Evolutionary conservation across 2,329 filamentous ascomycete genomes (phyloP), one percentile per base, ranked within the genome.

Genomic region (Phyllosticta citribraziliensis): DNA sequence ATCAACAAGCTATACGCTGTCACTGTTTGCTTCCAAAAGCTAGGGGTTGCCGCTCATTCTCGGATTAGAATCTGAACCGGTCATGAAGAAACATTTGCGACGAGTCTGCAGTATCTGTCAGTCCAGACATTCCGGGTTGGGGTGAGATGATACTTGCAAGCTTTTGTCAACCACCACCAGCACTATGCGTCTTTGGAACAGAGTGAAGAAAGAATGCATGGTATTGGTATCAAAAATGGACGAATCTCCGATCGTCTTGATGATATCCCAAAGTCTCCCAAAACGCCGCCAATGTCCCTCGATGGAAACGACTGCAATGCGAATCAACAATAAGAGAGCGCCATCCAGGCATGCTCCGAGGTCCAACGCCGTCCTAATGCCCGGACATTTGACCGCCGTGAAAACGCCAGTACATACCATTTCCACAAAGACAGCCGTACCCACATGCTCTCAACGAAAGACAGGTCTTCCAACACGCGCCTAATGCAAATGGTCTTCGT

Each of bases 1-100:
- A 2, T 80, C 83, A 68, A 82, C 78, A n/a, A 77, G 80, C 67
- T 84, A 83, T 65, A 73, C 79, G 40, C 81, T 84, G 80, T 60
- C 58, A 9, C 25, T 56, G 5, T 56, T 60, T 35, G 40, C 53
- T 2, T 51, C 55, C 8, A 79, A 77, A 60, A 80, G 78, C 3
- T 82, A 80, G 63, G 81, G 81, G 20, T 22, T 19, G 19, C 40
- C 5, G 12, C 2, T 12, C 17, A 40, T 40, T 17, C 11, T 5
- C 35, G 12, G 12, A 40, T 8, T 17, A 3, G 33, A 40, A 10
- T 3, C 10, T 6, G 33, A 40, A 3, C 12, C 11, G 14, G 5
- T 40, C 11, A 3, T 5, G 33, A 17, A 17, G 33, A 3, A 40
- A 12, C 14, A 40, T 9, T 9, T 3, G 4, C 12, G 9, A 40